Conservation (phyloP, 2,329 filamentous ascomycete genomes). For the Trichophyton rubrum region DNA sequence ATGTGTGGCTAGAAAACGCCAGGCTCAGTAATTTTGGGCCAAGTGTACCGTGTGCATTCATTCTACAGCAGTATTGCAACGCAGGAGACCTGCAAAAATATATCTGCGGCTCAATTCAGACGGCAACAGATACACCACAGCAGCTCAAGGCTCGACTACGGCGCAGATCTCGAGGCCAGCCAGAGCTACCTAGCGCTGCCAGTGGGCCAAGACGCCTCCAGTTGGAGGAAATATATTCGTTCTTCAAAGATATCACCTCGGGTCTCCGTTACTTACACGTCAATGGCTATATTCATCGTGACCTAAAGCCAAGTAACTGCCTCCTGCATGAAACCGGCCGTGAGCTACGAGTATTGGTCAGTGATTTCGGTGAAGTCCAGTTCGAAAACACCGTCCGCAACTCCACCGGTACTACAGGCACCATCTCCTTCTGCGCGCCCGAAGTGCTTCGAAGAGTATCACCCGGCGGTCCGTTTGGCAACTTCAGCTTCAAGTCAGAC, state of each 20-base stretch:
- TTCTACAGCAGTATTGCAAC: constrained; percentile 96
- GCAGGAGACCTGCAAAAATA: constrained; percentile 80
- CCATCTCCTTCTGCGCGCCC: constrained; percentile 93
- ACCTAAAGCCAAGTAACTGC: constrained; percentile 93
- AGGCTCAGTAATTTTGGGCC: constrained; percentile 77
- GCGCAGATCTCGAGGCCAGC: constrained; percentile 64
- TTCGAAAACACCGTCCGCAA: constrained; percentile 66
- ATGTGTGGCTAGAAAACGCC: constrained; percentile 91
- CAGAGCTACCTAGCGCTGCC: constrained; percentile 48
- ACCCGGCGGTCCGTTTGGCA: constrained; percentile 60
- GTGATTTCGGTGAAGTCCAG: constrained; percentile 96
- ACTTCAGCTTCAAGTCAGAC: constrained; percentile 94
- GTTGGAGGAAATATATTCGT: constrained; percentile 90
- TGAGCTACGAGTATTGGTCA: constrained; percentile 71
- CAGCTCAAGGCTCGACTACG: constrained; percentile 80
- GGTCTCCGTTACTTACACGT: constrained; percentile 80
- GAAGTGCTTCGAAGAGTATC: constrained; percentile 64
- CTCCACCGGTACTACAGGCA: constrained; percentile 86
- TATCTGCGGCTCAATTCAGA: constrained; percentile 57
- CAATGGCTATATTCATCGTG: constrained; percentile 88
- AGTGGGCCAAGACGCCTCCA: constrained; percentile 45
- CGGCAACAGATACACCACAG: constrained; percentile 54
- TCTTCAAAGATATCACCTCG: constrained; percentile 90
- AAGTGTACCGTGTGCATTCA: constrained; percentile 87
- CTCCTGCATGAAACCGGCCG: constrained; percentile 65